Conservation (phyloP, 805 yeast species). For the Suhomyces pyralidae region DNA sequence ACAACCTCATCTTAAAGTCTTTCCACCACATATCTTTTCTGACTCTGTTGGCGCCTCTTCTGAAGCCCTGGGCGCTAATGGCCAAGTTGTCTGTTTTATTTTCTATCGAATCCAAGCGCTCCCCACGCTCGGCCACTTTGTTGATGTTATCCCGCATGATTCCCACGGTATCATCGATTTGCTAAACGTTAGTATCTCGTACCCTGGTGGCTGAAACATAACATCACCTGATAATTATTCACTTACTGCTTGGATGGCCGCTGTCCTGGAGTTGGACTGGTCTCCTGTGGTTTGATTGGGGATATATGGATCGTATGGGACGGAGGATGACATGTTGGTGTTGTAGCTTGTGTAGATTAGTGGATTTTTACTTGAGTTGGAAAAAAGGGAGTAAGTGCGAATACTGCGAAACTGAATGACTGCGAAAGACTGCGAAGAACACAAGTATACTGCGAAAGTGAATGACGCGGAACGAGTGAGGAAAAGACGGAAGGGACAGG, state of each 20-base stretch:
- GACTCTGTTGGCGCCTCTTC: conserved; percentile 94
- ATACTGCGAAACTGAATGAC: too few relatives aligned
- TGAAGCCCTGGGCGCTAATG: conserved; percentile 88
- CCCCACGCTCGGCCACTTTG: conserved; percentile 93
- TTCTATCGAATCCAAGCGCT: conserved; percentile 85
- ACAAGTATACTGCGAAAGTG: too few relatives aligned
- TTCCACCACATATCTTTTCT: conserved; percentile 99
- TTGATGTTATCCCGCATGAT: conserved; percentile 96
- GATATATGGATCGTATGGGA: conserved; percentile 83
- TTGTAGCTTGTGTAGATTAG: neutral
- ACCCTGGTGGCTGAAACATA: too few relatives aligned
- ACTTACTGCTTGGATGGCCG: conserved; percentile 80
- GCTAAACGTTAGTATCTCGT: conserved; percentile 50
- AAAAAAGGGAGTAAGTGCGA: neutral
- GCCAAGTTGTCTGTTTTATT: conserved; percentile 92
- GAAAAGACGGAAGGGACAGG: too few relatives aligned
- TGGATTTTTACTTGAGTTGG: neutral
- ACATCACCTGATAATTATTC: too few relatives aligned
- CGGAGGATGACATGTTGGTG: conserved; percentile 63
- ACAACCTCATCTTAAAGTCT: conserved; percentile 93
- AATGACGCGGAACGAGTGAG: too few relatives aligned
- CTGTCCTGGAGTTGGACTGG: conserved; percentile 59
- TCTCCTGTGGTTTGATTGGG: conserved; percentile 59
- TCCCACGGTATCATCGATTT: conserved; percentile 93
- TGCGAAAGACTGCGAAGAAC: too few relatives aligned